Evolutionary conservation across 306 rosid species (phyloP), one percentile per base, ranked within the genome.

Genomic region (Ziziphus jujuba): DNA sequence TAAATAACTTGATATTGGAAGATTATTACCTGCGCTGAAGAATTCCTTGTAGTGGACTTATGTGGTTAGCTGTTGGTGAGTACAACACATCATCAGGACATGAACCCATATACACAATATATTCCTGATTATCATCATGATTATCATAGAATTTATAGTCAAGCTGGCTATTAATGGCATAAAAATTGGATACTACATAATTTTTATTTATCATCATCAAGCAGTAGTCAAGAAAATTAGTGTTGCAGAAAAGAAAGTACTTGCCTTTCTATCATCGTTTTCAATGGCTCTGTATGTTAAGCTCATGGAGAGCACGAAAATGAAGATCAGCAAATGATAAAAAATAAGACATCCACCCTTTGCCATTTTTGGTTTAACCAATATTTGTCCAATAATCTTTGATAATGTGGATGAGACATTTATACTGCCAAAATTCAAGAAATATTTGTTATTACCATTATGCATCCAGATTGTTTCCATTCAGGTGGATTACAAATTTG

Each of bases 51-150:
- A 74, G 67, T 11, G 66, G 34, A 28, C 59, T 38, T 11, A 24
- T 17, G 38, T 74, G 79, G 47, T 61, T 48, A 22, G 79, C n/a
- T 0, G 47, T 16, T 5, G 59, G 67, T 6, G 63, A 43, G 25
- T 59, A 25, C 15, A 20, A 7, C 17, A 9, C 38, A 56, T 68
- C 48, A 36, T 21, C 54, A 12, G 59, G 44, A 59, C 56, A 25
- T 31, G 73, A 63, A 8, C 79, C 73, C 73, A 74, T 51, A n/a
- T 28, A 28, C 33, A 20, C 19, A 49, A 19, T 50, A 17, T 17
- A 50, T 28, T 22, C 11, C 13, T 53, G 10, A 35, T 35, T 35
- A 35, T 35, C 10, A 6, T 38, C 44, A 35, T 35, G 8, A 35
- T 36, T 11, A 8, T 40, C 15, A 40, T 40, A 40, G 45, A 9